phyloP scores from a whole-genome alignment of 1,139 yeast genomes.

The Kluyveromyces sp. region DNA sequence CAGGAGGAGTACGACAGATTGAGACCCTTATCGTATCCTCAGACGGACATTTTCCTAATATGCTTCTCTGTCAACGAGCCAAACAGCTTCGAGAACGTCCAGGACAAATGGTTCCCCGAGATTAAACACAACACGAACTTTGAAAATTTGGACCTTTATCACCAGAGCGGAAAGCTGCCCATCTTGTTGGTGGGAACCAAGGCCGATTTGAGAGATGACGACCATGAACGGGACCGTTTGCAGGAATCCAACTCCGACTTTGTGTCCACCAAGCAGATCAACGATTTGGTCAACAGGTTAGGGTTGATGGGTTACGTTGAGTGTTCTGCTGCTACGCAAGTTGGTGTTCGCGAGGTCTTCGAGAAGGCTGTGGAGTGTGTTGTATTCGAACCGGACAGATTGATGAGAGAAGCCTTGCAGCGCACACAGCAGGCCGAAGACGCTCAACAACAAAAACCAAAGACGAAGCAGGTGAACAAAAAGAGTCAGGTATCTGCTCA shows the following conservation, averaged over 20 bases:
- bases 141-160: conserved; percentile 33
- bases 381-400: conserved; percentile 45
- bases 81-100: conserved; percentile 70
- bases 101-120: conserved; percentile 79
- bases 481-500: conserved; percentile 2
- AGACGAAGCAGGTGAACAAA: conserved; percentile 2
- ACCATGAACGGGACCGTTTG: conserved; percentile 65
- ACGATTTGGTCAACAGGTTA: conserved; percentile 59
- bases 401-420: conserved; percentile 9
- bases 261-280: conserved; percentile 56
- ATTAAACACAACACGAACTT: conserved; percentile 77
- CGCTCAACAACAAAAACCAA: conserved; percentile 10
- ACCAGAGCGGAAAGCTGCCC: conserved; percentile 39
- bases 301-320: conserved; percentile 74
- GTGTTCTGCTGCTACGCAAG: conserved; percentile 91
- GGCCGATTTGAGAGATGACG: conserved; percentile 76
- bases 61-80: conserved; percentile 86
- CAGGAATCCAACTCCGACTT: conserved; percentile 57
- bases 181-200: conserved; percentile 82
- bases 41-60: conserved; percentile 79
- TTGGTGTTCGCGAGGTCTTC: conserved; percentile 75
- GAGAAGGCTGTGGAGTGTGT: conserved; percentile 75
- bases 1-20: conserved; percentile 89
- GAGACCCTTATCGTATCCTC: conserved; percentile 88
- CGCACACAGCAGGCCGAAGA: conserved; percentile 10